phyloP scores from a whole-genome alignment of 306 rosid genomes.

The Carpinus fangiana region DNA sequence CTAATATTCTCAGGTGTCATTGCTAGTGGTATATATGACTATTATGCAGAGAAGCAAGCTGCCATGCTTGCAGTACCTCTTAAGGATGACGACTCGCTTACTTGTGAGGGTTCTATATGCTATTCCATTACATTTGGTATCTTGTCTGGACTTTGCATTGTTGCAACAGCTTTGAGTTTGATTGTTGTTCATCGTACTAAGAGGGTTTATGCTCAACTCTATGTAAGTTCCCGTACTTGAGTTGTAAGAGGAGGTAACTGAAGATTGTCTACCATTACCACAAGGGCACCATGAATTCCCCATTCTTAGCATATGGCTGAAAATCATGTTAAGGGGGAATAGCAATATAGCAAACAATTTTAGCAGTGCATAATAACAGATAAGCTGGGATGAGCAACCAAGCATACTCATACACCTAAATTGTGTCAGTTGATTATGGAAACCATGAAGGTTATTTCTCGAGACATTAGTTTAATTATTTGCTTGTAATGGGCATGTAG shows the following conservation, averaged over 20 bases:
- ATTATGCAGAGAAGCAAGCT: conserved; percentile 64
- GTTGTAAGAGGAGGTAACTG: not conserved
- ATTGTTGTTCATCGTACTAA: conserved; percentile 49
- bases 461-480: not conserved
- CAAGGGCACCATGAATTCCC: not conserved
- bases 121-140: conserved; percentile 64
- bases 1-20: conserved; percentile 59
- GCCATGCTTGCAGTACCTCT: conserved; percentile 21
- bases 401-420: not conserved
- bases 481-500: not conserved
- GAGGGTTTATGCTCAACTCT: conserved; percentile 61
- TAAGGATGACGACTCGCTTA: conserved; percentile 34
- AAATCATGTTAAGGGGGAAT: not conserved
- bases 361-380: not conserved
- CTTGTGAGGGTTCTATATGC: conserved; percentile 62
- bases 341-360: not conserved
- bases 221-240: conserved; percentile 40
- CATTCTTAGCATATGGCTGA: not conserved
- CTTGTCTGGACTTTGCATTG: conserved; percentile 54
- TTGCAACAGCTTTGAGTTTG: conserved; percentile 52
- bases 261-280: conserved; percentile 12
- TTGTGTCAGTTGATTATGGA: not conserved
- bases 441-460: not conserved
- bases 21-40: conserved; percentile 65
- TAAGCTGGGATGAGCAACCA: not conserved